Evolutionary conservation across 805 yeast genomes (phyloP).

Genomic region (Wickerhamomyces rabaulensis): DNA sequence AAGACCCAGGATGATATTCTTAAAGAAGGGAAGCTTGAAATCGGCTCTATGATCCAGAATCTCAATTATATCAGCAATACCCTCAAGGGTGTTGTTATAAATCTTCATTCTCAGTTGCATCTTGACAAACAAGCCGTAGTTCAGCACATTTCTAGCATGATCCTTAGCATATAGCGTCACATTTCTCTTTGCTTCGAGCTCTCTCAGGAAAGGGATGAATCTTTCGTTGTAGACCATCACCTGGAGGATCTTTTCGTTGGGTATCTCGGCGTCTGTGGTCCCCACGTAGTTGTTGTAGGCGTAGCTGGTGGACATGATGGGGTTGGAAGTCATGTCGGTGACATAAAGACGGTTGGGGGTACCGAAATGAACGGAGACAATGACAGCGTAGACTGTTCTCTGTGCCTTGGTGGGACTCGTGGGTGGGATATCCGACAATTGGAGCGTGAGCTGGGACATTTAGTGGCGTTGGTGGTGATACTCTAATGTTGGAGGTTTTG

Average conservation of each 20-base stretch:
- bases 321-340: slow-evolving; percentile 13
- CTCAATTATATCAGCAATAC: background rate
- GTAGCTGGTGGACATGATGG: background rate
- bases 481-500: background rate
- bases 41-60: background rate
- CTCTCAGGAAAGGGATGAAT: background rate
- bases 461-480: background rate
- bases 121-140: slow-evolving; percentile 9
- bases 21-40: background rate
- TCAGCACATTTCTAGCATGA: slow-evolving; percentile 4
- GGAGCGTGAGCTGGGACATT: background rate
- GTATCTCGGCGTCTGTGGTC: background rate
- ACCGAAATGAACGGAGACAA: slow-evolving; percentile 1
- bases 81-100: slow-evolving; percentile 6
- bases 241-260: slow-evolving; percentile 3
- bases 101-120: slow-evolving; percentile 7
- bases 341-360: slow-evolving; percentile 2
- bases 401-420: background rate
- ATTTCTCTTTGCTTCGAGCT: background rate
- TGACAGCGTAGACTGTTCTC: background rate
- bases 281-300: slow-evolving; percentile 3
- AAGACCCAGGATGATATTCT: slow-evolving; percentile 1
- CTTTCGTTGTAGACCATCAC: slow-evolving; percentile 4
- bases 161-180: background rate
- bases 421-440: background rate